phyloP scores from a whole-genome alignment of 2,329 filamentous ascomycete genomes.

The Monilinia aucupariae region DNA sequence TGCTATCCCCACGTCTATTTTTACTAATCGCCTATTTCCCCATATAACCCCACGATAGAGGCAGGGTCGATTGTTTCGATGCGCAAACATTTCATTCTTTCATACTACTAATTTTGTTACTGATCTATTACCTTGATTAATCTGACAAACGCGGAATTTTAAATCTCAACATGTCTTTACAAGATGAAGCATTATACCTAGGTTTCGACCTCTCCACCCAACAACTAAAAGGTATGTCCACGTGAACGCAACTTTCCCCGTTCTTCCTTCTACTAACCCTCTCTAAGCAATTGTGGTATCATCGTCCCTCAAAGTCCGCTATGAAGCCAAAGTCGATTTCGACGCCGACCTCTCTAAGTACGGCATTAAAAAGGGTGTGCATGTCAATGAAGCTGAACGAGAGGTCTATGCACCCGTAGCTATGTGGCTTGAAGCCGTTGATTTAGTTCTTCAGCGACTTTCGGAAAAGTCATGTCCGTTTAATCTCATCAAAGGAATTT shows the following conservation, averaged over 20 bases:
- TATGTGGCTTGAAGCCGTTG: slow-evolving; percentile 90
- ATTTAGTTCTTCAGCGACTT: slow-evolving; percentile 74
- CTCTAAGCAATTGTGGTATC: slow-evolving; percentile 70
- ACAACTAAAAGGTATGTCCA: slow-evolving; percentile 73
- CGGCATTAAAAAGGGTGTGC: slow-evolving; percentile 80
- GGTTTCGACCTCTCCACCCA: slow-evolving; percentile 97
- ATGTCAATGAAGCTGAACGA: slow-evolving; percentile 71
- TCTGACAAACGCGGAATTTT: slow-evolving; percentile 13
- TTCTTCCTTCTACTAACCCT: slow-evolving; percentile 21
- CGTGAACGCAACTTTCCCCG: slow-evolving; percentile 17
- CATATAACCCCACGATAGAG: slow-evolving; percentile 16
- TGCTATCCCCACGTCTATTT: slow-evolving; percentile 12
- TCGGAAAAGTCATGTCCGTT: slow-evolving; percentile 67
- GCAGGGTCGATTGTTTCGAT: background rate
- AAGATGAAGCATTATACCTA: slow-evolving; percentile 64
- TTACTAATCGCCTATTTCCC: slow-evolving; percentile 13
- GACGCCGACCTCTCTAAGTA: slow-evolving; percentile 77
- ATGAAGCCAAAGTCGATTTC: slow-evolving; percentile 91
- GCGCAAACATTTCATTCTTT: slow-evolving; percentile 6
- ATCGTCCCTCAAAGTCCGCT: slow-evolving; percentile 71
- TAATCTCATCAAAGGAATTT: slow-evolving; percentile 69
- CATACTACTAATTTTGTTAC: background rate
- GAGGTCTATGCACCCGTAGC: slow-evolving; percentile 91
- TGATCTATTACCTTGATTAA: background rate
- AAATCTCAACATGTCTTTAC: slow-evolving; percentile 35